Evolutionary conservation across 106 monocot genomes (phyloP), one percentile per base, ranked within the genome.

Genomic region (Apostasia ramifera): DNA sequence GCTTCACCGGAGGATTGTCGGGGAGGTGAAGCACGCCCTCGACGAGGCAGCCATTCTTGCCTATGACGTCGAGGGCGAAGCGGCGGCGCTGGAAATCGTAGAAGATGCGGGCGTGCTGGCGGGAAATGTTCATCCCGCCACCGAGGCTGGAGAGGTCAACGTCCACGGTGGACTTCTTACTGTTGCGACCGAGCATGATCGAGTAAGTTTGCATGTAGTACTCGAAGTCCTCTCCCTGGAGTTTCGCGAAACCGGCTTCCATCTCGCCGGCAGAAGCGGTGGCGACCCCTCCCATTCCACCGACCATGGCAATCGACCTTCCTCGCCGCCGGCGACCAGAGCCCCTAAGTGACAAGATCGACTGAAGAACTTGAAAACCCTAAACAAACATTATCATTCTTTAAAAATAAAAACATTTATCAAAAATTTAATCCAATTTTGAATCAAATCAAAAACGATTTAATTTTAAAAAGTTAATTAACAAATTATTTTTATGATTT

Each of bases 201-300:
- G 90, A 90, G 80, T 90, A 90, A 59, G 85, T 90, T 76, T 90
- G 90, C 90, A 90, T 90, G 70, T 90, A 90, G 81, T 90, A 90
- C 83, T 90, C 90, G 81, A 90, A 90, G 70, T 90, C 90, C 76
- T 86, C 85, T 3, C 90, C 90, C 52, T 90, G 90, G 1, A 90
- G 90, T 78, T 90, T 90, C 46, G 90, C 90, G 67, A 90, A 90
- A 8, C 90, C 90, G 10, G 76, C 90, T 60, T 90, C 90, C 61
- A 78, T 70, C 50, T 89, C 89, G 53, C 80, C 67, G 0, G 66
- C 55, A 57, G 59, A 47, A 49, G 47, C 65, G 37, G 47, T 48
- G 5, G 26, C 43, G 65, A 46, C 43, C 7, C 48, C 26, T 26
- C 26, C 26, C 26, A 26, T 26, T 26, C 26, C 48, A 4, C 65